Conservation (phyloP, 2,329 filamentous ascomycete species). For the Curvularia sp. region DNA sequence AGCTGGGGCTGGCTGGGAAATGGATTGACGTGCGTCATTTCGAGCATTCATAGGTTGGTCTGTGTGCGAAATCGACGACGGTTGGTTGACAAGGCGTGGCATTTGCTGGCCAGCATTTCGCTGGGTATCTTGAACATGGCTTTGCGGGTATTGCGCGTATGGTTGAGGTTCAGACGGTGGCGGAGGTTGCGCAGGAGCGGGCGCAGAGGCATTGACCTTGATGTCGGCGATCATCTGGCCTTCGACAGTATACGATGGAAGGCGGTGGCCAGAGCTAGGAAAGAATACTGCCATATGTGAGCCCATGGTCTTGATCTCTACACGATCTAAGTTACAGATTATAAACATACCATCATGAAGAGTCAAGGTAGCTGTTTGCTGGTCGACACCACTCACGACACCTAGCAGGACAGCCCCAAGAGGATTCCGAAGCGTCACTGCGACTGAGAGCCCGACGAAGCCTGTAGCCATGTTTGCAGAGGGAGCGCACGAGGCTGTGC, state of each 20-base stretch:
- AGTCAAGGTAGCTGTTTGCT: conserved; percentile 66
- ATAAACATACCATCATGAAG: conserved; percentile 70
- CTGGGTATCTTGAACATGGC: conserved; percentile 20
- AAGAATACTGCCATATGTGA: conserved; percentile 56
- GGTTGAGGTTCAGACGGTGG: conserved; percentile 25
- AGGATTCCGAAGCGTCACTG: conserved; percentile 73
- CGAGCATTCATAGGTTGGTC: conserved; percentile 8
- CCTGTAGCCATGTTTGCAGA: conserved; percentile 63
- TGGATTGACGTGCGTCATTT: conserved; percentile 21
- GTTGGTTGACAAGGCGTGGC: conserved; percentile 25
- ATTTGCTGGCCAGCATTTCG: conserved; percentile 13
- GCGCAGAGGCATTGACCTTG: conserved; percentile 54
- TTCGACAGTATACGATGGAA: conserved; percentile 63
- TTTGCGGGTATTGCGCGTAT: conserved; percentile 32
- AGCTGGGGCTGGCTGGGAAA: conserved; percentile 32
- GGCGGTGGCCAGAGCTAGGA: conserved; percentile 60
- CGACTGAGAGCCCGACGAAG: conserved; percentile 79
- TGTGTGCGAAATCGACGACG: conserved; percentile 16
- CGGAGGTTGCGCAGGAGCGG: conserved; percentile 26
- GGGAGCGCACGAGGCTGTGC: neutral
- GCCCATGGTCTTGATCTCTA: neutral
- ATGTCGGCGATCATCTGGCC: conserved; percentile 66
- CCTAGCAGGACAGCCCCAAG: conserved; percentile 71
- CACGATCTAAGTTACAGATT: neutral
- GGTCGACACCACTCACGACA: conserved; percentile 72